A percentile compares a stretch with the other conserved stretches of the same genome.
These are phyloP conservation scores for Penicillium turbatum DNA, from an alignment of 495 filamentous ascomycete genomes.

Conservation along the genomic window DNA sequence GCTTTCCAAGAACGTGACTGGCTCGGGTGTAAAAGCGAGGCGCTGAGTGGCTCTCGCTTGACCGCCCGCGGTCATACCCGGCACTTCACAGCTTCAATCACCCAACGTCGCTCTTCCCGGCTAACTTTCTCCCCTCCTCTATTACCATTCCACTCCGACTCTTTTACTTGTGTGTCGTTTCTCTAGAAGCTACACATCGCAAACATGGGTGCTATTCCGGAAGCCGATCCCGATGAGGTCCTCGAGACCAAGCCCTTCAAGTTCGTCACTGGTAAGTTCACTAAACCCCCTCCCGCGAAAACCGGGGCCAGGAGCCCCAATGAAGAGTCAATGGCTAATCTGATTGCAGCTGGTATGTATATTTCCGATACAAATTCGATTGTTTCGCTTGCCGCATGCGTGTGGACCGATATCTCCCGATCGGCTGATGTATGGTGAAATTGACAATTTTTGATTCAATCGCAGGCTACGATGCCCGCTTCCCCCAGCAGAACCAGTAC, in stretches of 20 bases:
- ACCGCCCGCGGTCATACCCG: slow-evolving; percentile 42
- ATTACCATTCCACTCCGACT: slow-evolving; percentile 15
- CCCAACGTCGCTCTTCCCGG: slow-evolving; percentile 25
- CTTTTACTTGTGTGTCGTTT: slow-evolving; percentile 16
- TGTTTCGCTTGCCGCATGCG: slow-evolving; percentile 11
- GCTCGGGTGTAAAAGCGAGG: slow-evolving; percentile 40
- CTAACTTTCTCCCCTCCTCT: slow-evolving; percentile 21
- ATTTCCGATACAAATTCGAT: slow-evolving; percentile 13
- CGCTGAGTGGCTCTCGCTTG: slow-evolving; percentile 45
- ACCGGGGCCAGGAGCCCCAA: slow-evolving; percentile 28
- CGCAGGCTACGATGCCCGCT: slow-evolving; percentile 95
- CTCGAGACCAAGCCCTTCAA: slow-evolving; percentile 98
- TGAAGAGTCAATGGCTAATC: slow-evolving; percentile 47
- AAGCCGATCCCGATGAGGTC: slow-evolving; percentile 88
- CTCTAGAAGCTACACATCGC: slow-evolving; percentile 26
- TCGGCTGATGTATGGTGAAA: slow-evolving; percentile 17
- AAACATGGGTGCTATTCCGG: slow-evolving; percentile 51
- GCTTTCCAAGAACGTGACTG: slow-evolving; percentile 30
- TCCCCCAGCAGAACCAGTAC: slow-evolving; percentile 95
- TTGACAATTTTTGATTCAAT: slow-evolving; percentile 32
- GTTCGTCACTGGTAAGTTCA: slow-evolving; percentile 91
- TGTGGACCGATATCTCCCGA: slow-evolving; percentile 13
- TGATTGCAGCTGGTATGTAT: slow-evolving; percentile 43
- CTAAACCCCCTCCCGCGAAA: slow-evolving; percentile 22
- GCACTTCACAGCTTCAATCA: slow-evolving; percentile 41